These are phyloP conservation scores for Sicyos edulis DNA, from an alignment of 306 rosid genomes.

Conservation along the genomic window DNA sequence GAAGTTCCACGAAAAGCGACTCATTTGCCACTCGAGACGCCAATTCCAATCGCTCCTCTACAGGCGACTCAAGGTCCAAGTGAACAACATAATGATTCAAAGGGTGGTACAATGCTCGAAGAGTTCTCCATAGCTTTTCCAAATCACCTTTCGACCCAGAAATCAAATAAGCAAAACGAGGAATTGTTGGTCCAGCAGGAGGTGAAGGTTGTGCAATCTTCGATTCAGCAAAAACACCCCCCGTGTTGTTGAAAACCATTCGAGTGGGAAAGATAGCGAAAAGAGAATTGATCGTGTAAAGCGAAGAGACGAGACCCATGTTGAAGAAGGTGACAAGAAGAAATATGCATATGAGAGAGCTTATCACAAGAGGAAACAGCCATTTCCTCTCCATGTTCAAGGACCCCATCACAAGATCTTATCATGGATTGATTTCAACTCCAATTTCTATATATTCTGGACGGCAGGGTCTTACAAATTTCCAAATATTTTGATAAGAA, in stretches of 20 bases:
- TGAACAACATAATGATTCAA: slow-evolving; percentile 82
- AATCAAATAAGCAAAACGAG: slow-evolving; percentile 86
- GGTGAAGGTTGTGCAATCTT: slow-evolving; percentile 40
- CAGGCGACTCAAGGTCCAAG: slow-evolving; percentile 71
- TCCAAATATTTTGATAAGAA: neutral
- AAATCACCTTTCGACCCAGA: slow-evolving; percentile 93
- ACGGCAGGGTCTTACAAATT: neutral
- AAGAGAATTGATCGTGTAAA: slow-evolving; percentile 56
- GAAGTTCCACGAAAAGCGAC: slow-evolving; percentile 49
- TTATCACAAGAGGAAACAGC: slow-evolving; percentile 58
- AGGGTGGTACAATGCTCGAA: slow-evolving; percentile 75
- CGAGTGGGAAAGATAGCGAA: slow-evolving; percentile 58
- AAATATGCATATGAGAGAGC: slow-evolving; percentile 52
- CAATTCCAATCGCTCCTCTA: slow-evolving; percentile 73
- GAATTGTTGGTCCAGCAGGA: slow-evolving; percentile 36
- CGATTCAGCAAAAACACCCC: slow-evolving; percentile 38
- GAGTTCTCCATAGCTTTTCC: slow-evolving; percentile 96
- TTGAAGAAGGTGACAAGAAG: slow-evolving; percentile 67
- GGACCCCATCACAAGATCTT: slow-evolving; percentile 44
- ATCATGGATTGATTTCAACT: slow-evolving; percentile 15
- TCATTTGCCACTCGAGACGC: slow-evolving; percentile 58
- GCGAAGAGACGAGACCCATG: slow-evolving; percentile 61
- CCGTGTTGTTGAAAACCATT: slow-evolving; percentile 31
- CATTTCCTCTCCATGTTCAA: slow-evolving; percentile 72
- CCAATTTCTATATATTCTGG: neutral